Base-by-base conservation (phyloP, 108 stramenopile genomes). In the Phaeodactylum tricornutum region DNA sequence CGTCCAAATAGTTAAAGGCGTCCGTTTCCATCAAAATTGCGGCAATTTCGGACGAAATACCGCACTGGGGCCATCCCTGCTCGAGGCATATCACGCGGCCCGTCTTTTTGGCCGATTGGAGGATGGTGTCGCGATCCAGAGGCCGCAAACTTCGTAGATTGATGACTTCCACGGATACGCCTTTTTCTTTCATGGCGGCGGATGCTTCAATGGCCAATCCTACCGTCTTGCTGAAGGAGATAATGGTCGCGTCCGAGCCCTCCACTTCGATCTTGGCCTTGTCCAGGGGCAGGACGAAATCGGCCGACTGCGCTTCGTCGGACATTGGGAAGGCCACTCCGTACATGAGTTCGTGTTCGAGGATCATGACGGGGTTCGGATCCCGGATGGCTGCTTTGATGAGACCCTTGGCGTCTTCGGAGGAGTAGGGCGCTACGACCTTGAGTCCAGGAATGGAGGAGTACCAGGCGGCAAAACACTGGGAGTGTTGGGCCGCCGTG, bases 391-490 rank as follows among this genome's bases (percentile, higher is more conserved):
- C 98, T 11, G 96, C 87, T 85, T 97, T 98, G 56, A 97, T 84
- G 59, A 99, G 68, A 14, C 98, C 98, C 75, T 92, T 92, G 60
- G 94, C 91, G 71, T 99, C 98, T 62, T 97, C 98, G 8, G 79
- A 68, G 41, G 77, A 84, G 67, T 94, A 99, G 29, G 98, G 98
- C 21, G 91, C 49, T 12, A 99, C 92, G 19, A 96, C 95, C 71
- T 96, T 98, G 23, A 98, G 62, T 8, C 96, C 96, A 20, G 96
- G 96, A 16, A 77, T 68, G 62, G 52, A 61, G 24, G 75, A 69
- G 66, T 87, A 96, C 98, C 98, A 99, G 5, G 96, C 91, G 29
- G 92, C 98, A 64, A 94, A 99, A 79, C 96, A 97, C 74, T 99
- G 98, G 6, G 92, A 93, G 68, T 99, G 98, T 81, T 99, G 98